These are phyloP conservation scores for Penicillium silybi DNA, from an alignment of 495 filamentous ascomycete genomes.

Conservation along the genomic window DNA sequence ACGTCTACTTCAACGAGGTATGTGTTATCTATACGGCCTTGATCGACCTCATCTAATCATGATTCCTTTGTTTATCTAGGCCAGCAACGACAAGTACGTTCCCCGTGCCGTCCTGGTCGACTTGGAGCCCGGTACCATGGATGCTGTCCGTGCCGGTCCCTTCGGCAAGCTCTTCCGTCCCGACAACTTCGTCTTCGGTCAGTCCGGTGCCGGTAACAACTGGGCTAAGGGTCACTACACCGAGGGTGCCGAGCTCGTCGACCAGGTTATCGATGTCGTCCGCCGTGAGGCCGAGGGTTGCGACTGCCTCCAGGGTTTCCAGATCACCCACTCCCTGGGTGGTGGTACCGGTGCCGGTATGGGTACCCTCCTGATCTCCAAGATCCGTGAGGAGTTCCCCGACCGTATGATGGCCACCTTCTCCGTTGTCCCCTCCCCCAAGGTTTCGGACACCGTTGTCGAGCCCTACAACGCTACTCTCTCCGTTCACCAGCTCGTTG, in stretches of 20 bases:
- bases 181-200: slow-evolving; percentile 99
- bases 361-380: slow-evolving; percentile 99
- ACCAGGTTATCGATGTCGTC: slow-evolving; percentile 97
- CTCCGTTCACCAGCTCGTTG: slow-evolving; percentile 98
- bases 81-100: slow-evolving; percentile 96
- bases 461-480: slow-evolving; percentile 99
- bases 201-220: slow-evolving; percentile 99
- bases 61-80: slow-evolving; percentile 49
- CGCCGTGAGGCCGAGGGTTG: slow-evolving; percentile 98
- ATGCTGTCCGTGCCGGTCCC: slow-evolving; percentile 96
- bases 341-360: slow-evolving; percentile 99
- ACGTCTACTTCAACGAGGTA: slow-evolving; percentile 99
- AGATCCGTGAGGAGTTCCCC: slow-evolving; percentile 99
- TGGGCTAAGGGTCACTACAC: slow-evolving; percentile 99
- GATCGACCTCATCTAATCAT: not conserved
- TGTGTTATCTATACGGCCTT: slow-evolving; percentile 12
- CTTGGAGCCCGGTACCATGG: slow-evolving; percentile 97
- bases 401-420: slow-evolving; percentile 99
- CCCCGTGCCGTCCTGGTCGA: slow-evolving; percentile 99
- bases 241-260: slow-evolving; percentile 98
- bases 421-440: slow-evolving; percentile 99
- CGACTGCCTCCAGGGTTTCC: slow-evolving; percentile 99
- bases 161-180: slow-evolving; percentile 99
- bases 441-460: slow-evolving; percentile 99
- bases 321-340: slow-evolving; percentile 99